Conservation (phyloP, 1,284 basidiomycete genomes). For the Apiotrichum gamsii region DNA sequence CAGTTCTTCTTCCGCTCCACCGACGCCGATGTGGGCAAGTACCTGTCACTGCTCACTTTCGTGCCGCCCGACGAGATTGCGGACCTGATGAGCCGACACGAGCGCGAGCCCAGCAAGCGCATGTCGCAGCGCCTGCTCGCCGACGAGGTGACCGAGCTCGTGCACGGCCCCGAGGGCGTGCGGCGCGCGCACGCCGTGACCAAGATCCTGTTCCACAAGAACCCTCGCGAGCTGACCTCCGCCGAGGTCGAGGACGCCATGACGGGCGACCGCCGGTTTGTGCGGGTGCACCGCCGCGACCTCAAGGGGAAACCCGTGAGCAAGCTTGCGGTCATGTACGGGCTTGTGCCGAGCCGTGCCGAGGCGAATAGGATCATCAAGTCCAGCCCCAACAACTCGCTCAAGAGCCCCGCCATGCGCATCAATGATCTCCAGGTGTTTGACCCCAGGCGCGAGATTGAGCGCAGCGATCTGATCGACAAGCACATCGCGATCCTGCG, state of each 20-base stretch:
- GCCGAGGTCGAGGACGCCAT: slow-evolving; percentile 56
- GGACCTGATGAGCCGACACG: slow-evolving; percentile 57
- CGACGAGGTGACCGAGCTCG: slow-evolving; percentile 76
- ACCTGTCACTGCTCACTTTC: slow-evolving; percentile 79
- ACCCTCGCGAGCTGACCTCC: slow-evolving; percentile 49
- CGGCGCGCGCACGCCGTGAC: slow-evolving; percentile 58
- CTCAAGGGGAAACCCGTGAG: slow-evolving; percentile 53
- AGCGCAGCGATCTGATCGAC: slow-evolving; percentile 57
- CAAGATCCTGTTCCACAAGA: slow-evolving; percentile 54
- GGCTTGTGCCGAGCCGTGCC: slow-evolving; percentile 49
- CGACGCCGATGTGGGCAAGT: slow-evolving; percentile 75
- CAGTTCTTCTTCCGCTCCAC: slow-evolving; percentile 83
- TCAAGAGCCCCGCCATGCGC: slow-evolving; percentile 50
- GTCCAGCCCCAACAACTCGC: slow-evolving; percentile 27
- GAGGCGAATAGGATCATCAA: slow-evolving; percentile 54
- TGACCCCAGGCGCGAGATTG: slow-evolving; percentile 44
- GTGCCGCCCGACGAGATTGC: slow-evolving; percentile 59
- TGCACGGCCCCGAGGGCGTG: slow-evolving; percentile 59
- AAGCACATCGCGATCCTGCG: slow-evolving; percentile 61
- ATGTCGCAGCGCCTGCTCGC: slow-evolving; percentile 74
- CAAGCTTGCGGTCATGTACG: slow-evolving; percentile 55
- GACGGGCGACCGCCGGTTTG: slow-evolving; percentile 55
- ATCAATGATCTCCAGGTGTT: slow-evolving; percentile 52
- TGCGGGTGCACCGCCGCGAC: slow-evolving; percentile 49
- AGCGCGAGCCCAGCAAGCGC: slow-evolving; percentile 56